Base-by-base conservation (phyloP, 2,329 filamentous ascomycete species). In the Sporothrix dimorphospora region DNA sequence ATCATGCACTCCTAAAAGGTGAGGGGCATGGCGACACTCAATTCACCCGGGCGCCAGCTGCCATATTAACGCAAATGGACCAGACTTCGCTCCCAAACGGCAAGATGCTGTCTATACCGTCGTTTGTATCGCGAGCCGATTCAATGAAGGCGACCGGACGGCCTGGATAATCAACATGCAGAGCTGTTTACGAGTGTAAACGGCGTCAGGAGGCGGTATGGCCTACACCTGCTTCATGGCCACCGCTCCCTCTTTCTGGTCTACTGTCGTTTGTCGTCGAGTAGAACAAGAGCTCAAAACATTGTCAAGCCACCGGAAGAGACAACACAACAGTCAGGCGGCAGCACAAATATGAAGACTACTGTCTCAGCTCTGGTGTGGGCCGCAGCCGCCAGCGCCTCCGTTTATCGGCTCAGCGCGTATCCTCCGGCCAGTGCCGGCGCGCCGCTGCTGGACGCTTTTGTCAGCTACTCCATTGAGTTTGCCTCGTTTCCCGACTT, bases 401-500 rank as follows among this genome's bases (percentile, higher is more conserved):
- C 40, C 47, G 66, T 72, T 51, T 72, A 70, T 45, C 42, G 16
- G 8, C 55, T 72, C 57, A 61, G 59, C 30, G 27, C 49, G 1
- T 53, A 59, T 4, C 21, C 30, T 12, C 72, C 72, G 65, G 34
- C 73, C 65, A 74, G 72, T 55, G 74, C 76, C 11, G 78, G 76
- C 27, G 73, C 79, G 4, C 79, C 81, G 2, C 76, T 82, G n/a
- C 67, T 73, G n/a, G 80, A 82, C n/a, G 78, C 80, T 2, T 83
- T 81, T 69, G 78, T 82, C 70, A 82, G 80, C 76, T 72, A 53
- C 77, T 86, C 83, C 0, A 85, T 87, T 74, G 85, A 87, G 76
- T 83, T 86, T 73, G 81, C 82, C 3, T 86, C 81, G 21, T 87
- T 88, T 67, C 84, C 83, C 5, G 86, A 88, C 73, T 87, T 83